Conservation (phyloP, 768 basidiomycete species). For the Pleurotus pulmonarius region DNA sequence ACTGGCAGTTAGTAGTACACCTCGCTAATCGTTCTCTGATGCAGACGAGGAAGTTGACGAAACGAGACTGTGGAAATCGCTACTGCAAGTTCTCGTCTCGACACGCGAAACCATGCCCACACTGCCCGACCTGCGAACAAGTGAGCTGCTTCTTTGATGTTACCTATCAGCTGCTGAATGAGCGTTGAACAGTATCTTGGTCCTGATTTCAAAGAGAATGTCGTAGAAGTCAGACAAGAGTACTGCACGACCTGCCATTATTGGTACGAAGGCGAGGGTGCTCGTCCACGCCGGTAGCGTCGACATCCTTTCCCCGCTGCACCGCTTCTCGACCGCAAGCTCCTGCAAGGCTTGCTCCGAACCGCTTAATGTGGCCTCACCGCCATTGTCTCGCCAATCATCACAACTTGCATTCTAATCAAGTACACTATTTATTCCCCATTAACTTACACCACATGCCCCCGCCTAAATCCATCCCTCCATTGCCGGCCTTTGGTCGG, state of each 20-base stretch:
- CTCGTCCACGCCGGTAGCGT: conserved; percentile 31
- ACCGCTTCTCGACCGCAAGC: background rate
- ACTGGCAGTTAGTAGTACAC: conserved; percentile 10
- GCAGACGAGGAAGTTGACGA: conserved; percentile 47
- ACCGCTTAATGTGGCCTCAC: background rate
- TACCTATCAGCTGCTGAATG: conserved; percentile 8
- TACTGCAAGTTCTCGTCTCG: conserved; percentile 33
- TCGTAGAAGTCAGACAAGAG: conserved; percentile 45
- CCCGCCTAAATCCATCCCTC: background rate
- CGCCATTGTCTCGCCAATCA: background rate
- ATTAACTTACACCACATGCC: background rate
- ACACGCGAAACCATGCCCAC: conserved; percentile 30
- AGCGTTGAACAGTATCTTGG: conserved; percentile 56
- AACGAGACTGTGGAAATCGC: conserved; percentile 51
- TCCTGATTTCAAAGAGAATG: conserved; percentile 63
- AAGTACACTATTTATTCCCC: no score
- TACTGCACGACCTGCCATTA: conserved; percentile 59
- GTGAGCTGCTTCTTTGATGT: conserved; percentile 24
- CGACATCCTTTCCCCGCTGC: conserved; percentile 3
- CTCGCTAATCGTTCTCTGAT: conserved; percentile 9
- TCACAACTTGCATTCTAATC: no score
- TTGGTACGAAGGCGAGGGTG: conserved; percentile 50
- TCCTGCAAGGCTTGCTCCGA: background rate
- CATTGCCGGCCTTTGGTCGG: background rate
- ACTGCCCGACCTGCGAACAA: conserved; percentile 40